Evolutionary conservation across 1,139 yeast genomes (phyloP).

Genomic region (Meyerozyma guilliermondii): DNA sequence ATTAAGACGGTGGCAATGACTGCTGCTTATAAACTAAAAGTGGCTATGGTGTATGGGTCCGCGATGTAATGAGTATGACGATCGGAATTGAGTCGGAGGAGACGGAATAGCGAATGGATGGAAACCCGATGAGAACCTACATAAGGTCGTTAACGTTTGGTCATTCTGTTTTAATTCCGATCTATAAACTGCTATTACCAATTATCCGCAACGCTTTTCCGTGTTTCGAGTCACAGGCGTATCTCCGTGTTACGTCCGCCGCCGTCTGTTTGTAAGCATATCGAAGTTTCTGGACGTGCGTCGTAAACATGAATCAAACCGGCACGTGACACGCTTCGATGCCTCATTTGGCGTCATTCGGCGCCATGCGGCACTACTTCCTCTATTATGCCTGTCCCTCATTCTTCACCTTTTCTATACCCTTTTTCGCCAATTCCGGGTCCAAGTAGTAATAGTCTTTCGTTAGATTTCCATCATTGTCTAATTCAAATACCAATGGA

Average conservation of each 20-base stretch:
- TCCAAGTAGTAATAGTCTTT: conserved; percentile 56
- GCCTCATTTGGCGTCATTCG: too few species aligned
- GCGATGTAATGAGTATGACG: not conserved
- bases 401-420: conserved; percentile 59
- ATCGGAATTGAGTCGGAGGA: not conserved
- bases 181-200: not conserved
- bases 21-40: not conserved
- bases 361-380: too few species aligned
- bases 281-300: not conserved
- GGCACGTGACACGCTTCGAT: not conserved
- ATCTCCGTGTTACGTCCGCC: not conserved
- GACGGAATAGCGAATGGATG: not conserved
- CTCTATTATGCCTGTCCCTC: conserved; percentile 48
- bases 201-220: not conserved
- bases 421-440: conserved; percentile 60
- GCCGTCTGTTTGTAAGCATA: not conserved
- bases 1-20: not conserved
- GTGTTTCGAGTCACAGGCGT: not conserved
- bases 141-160: not conserved
- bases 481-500: conserved; percentile 56
- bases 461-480: conserved; percentile 38
- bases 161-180: not conserved
- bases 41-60: not conserved
- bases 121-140: not conserved
- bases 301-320: not conserved